Evolutionary conservation across 2,329 filamentous ascomycete genomes (phyloP), one percentile per base, ranked within the genome.

Genomic region (Colletotrichum tamarilloi): DNA sequence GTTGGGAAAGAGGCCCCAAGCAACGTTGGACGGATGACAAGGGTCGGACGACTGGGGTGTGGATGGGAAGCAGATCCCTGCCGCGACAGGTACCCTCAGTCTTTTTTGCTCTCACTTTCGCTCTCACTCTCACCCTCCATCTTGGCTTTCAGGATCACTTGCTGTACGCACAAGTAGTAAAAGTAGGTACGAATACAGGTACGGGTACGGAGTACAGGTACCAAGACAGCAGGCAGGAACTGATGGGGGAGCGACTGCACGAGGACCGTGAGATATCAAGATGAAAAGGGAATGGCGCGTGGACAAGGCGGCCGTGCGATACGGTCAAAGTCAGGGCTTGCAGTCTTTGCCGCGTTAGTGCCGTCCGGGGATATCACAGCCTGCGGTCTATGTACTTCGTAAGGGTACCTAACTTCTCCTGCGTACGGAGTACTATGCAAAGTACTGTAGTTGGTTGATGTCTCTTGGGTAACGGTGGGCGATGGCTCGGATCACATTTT

Each of bases 281-380:
- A n/a, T 55, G 5, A 12, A 24, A 63, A 53, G n/a, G 62, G 62
- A 63, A 63, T 35, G 46, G 62, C 55, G 60, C 49, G 67, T 52
- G 22, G 14, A 28, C 28, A 53, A 55, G 62, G 32, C 19, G 42
- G 42, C 42, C 42, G 42, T 49, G 42, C 42, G 19, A 22, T 49
- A 22, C 42, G 28, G 62, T 12, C 62, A 64, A 53, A 14, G 62
- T 7, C 62, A 64, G 53, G 46, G 62, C 30, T 53, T 69, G 59
- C 30, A 64, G 66, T 68, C 52, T 46, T 63, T 68, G 70, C 59
- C 70, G 66, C 59, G 46, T 65, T 73, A 69, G 70, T 46, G 59
- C 26, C 35, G 19, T 46, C 63, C 28, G 53, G 56, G 56, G 63
- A 11, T 46, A 7, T 52, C 26, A 22, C 62, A 42, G 38, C 19